Evolutionary conservation across 2,329 filamentous ascomycete genomes (phyloP), one percentile per base, ranked within the genome.

Genomic region (Berkeleyomyces rouxiae): DNA sequence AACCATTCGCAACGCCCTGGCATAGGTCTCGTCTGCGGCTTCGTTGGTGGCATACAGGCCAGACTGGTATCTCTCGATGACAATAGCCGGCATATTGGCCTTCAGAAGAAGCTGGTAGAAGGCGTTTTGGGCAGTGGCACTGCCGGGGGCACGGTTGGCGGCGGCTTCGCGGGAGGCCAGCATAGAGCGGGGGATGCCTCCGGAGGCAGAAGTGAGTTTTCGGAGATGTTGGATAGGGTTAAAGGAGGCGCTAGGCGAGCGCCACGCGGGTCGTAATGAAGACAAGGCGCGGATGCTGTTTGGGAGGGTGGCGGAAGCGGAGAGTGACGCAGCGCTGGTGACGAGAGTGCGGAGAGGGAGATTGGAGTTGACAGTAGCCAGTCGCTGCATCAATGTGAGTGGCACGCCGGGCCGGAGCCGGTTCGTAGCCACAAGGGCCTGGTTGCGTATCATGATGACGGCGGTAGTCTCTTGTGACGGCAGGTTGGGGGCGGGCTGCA

Each of bases 81-180:
- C 78, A 66, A 99, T 95, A 60, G 90, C 86, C 16, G 92, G 89
- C 87, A 96, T 91, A 70, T 95, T 93, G 60, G 92, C 90, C 71
- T 88, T 87, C 62, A 96, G 79, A 11, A 99, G 82, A 55, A 91
- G 86, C 71, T 92, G 87, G 72, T 99, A 99, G 72, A 99, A 96
- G 13, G 88, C 86, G 72, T 92, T 93, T 72, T 99, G 93, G 23
- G 90, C 85, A 51, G 87, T 87, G 37, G 90, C 86, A 72, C 90
- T 97, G 65, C 79, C 82, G 1, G 93, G 90, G 69, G 96, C 95
- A 73, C 90, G 87, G 74, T 97, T 99, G 44, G 93, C 95, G 33
- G 88, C 87, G 72, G 91, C 87, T 75, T 99, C 93, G 68, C 91
- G 81, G 67, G 89, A 87, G 42, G 90, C 90, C 42, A 99, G 82